phyloP scores from a whole-genome alignment of 495 filamentous ascomycete species.

The Daldinia childiae region DNA sequence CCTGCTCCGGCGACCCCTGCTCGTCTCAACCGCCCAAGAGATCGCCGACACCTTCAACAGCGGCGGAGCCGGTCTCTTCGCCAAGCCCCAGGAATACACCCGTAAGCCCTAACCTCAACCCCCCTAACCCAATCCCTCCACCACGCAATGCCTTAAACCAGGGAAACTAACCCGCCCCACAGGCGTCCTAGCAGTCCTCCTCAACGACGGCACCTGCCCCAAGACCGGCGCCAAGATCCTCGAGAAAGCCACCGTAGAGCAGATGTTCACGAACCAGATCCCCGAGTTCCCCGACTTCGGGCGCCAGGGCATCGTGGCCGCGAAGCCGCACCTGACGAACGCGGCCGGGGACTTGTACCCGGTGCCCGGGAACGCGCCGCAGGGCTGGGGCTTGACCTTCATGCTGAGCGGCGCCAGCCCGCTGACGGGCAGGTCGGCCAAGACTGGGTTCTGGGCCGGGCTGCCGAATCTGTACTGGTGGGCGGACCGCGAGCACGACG shows the following conservation, averaged over 20 bases:
- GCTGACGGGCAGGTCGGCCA: conserved; percentile 58
- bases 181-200: conserved; percentile 53
- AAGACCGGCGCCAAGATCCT: conserved; percentile 60
- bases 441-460: conserved; percentile 67
- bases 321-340: conserved; percentile 64
- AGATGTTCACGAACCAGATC: conserved; percentile 71
- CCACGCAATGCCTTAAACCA: too few relatives aligned
- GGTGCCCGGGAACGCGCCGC: conserved; percentile 57
- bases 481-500: conserved; percentile 65
- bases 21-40: conserved; percentile 47
- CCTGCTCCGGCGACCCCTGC: conserved; percentile 54
- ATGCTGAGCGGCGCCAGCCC: conserved; percentile 54
- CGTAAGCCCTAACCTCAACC: conserved; percentile 48
- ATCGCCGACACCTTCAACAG: conserved; percentile 55
- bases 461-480: conserved; percentile 70
- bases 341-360: conserved; percentile 60
- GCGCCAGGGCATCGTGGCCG: conserved; percentile 52
- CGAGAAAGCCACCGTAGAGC: conserved; percentile 58
- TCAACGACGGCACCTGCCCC: conserved; percentile 62
- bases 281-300: conserved; percentile 62
- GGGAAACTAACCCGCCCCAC: neutral
- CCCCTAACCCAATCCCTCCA: neutral
- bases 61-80: conserved; percentile 66
- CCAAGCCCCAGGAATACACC: conserved; percentile 64
- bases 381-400: conserved; percentile 70